These are phyloP conservation scores for Stephanodiscus triporus DNA, from an alignment of 108 stramenopile species.

Conservation along the genomic window DNA sequence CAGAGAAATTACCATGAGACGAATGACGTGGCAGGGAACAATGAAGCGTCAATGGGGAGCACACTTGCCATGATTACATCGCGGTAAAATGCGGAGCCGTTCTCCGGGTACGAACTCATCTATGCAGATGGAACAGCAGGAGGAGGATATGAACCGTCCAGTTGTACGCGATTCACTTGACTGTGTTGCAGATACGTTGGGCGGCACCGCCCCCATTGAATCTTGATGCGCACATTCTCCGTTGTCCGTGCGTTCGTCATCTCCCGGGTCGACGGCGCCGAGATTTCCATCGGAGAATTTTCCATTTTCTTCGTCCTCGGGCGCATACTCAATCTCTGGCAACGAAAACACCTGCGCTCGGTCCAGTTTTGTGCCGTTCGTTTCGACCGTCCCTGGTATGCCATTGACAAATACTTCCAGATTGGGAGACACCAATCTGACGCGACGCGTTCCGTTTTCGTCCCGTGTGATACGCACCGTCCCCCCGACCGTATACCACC, in stretches of 20 bases:
- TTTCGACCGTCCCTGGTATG: slow-evolving; percentile 26
- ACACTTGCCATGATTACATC: slow-evolving; percentile 50
- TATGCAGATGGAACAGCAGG: slow-evolving; percentile 88
- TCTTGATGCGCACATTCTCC: slow-evolving; percentile 4
- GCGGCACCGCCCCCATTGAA: not conserved
- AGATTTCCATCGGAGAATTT: not conserved
- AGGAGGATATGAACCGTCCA: slow-evolving; percentile 26
- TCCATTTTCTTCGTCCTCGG: slow-evolving; percentile 1
- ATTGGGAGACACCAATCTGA: slow-evolving; percentile 36
- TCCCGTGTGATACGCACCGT: slow-evolving; percentile 30
- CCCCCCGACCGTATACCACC: slow-evolving; percentile 42
- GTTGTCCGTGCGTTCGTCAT: not conserved
- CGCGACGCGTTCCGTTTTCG: slow-evolving; percentile 33
- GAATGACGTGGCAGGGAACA: not conserved
- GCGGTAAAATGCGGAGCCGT: slow-evolving; percentile 72
- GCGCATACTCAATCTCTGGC: slow-evolving; percentile 31
- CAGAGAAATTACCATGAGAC: not conserved
- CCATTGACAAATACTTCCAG: slow-evolving; percentile 38
- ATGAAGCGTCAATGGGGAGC: not conserved
- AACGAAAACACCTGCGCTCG: slow-evolving; percentile 43
- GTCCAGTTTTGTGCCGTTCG: slow-evolving; percentile 44
- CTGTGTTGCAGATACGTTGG: not conserved
- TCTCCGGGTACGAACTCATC: slow-evolving; percentile 88
- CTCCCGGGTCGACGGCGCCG: not conserved
- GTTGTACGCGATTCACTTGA: slow-evolving; percentile 9